Evolutionary conservation across 75 land plant genomes (phyloP).

Genomic region (Ceratopteris richardii): DNA sequence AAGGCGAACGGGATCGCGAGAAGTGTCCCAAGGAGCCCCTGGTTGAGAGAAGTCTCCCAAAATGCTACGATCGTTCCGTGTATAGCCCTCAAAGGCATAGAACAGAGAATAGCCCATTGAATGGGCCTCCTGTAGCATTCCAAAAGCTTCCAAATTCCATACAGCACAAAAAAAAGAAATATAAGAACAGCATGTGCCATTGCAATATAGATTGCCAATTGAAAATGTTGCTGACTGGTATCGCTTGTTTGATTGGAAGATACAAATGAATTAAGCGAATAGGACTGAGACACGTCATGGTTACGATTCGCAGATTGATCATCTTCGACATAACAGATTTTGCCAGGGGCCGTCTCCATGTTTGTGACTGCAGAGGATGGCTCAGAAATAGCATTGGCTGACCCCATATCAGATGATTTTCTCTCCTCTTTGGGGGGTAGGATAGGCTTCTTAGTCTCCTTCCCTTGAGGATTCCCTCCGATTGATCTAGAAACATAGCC

Average conservation of each 20-base stretch:
- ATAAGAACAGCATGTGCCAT: constrained; percentile 85
- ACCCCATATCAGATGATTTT: neutral
- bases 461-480: neutral
- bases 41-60: constrained; percentile 55
- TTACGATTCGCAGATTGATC: neutral
- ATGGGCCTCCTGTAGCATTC: constrained; percentile 64
- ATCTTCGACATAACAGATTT: neutral
- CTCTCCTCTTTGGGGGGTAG: neutral
- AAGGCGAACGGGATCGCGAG: constrained; percentile 65
- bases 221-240: constrained; percentile 31
- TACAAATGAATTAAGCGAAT: neutral
- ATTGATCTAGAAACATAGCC: neutral
- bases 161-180: constrained; percentile 43
- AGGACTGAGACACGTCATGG: neutral
- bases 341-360: neutral
- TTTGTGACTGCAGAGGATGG: neutral
- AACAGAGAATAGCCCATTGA: constrained; percentile 79
- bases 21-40: constrained; percentile 53
- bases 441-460: neutral
- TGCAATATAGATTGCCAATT: constrained; percentile 81
- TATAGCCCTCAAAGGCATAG: constrained; percentile 70
- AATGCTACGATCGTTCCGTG: constrained; percentile 48
- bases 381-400: neutral
- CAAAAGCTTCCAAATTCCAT: constrained; percentile 48
- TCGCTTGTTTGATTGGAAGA: neutral